A percentile compares a stretch with the other conserved stretches of the same genome.
Evolutionary conservation across 1,284 basidiomycete species (phyloP).

Genomic region (Mrakiaceae sp.): DNA sequence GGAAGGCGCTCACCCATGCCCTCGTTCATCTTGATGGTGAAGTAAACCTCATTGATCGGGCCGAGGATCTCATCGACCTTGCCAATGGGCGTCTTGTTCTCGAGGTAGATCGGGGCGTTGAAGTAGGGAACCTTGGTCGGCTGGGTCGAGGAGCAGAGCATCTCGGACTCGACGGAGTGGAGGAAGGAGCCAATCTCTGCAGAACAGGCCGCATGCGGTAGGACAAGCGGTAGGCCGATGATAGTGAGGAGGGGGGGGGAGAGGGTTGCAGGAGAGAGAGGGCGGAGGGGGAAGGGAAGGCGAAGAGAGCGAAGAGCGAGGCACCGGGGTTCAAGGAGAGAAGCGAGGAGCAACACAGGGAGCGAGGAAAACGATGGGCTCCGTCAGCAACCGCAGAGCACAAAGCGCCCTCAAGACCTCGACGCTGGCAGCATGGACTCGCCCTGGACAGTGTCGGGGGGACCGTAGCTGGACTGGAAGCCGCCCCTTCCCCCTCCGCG

Average conservation of each 20-base stretch:
- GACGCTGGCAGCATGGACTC: slow-evolving; percentile 21
- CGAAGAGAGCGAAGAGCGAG: not conserved
- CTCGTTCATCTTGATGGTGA: slow-evolving; percentile 93
- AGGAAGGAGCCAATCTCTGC: slow-evolving; percentile 78
- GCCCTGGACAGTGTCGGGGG: slow-evolving; percentile 76
- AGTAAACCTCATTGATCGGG: slow-evolving; percentile 97
- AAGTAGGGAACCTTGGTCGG: slow-evolving; percentile 94
- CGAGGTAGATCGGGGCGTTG: slow-evolving; percentile 97
- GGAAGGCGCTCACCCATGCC: slow-evolving; percentile 49
- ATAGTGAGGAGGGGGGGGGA: not conserved
- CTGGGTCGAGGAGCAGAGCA: slow-evolving; percentile 82
- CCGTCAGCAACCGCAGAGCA: too few relatives aligned
- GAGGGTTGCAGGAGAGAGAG: not conserved
- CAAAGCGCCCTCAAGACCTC: too few relatives aligned
- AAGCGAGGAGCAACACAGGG: not conserved
- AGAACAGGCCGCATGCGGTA: not conserved
- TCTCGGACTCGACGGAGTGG: slow-evolving; percentile 95
- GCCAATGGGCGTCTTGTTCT: slow-evolving; percentile 92
- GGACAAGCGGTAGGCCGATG: not conserved
- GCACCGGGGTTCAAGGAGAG: not conserved
- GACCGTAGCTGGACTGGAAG: slow-evolving; percentile 62
- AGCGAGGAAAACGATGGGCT: not conserved
- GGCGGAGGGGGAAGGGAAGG: not conserved
- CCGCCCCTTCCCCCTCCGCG: slow-evolving; percentile 44
- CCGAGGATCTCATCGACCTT: slow-evolving; percentile 95